Conservation (phyloP, 495 filamentous ascomycete genomes). For the Terfezia boudieri region DNA sequence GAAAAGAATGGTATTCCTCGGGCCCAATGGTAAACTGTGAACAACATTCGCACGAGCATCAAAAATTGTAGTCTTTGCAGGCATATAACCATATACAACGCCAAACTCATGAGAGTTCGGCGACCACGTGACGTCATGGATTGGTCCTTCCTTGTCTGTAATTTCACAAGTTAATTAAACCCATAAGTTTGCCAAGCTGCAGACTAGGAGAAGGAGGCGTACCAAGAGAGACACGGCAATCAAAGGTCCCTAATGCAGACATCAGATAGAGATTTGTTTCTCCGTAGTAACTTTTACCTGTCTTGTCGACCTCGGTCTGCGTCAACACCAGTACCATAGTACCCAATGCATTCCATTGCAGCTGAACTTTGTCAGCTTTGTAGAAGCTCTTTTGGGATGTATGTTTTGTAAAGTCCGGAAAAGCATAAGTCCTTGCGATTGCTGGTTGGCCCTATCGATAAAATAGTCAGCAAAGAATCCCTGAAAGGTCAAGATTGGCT, state of each 20-base stretch:
- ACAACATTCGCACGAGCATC: conserved; percentile 59
- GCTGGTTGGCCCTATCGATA: conserved; percentile 56
- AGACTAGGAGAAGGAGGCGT: conserved; percentile 6
- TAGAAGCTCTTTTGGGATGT: conserved; percentile 97
- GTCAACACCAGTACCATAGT: conserved; percentile 84
- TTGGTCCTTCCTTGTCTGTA: conserved; percentile 86
- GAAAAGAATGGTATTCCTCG: conserved; percentile 86
- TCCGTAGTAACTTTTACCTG: conserved; percentile 95
- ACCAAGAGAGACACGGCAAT: conserved; percentile 71
- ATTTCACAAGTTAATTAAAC: conserved; percentile 1
- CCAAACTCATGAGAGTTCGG: conserved; percentile 92
- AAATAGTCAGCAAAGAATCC: conserved; percentile 3
- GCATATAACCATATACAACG: conserved; percentile 94
- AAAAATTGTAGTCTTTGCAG: conserved; percentile 92
- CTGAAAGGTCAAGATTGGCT: neutral
- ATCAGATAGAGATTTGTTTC: conserved; percentile 94
- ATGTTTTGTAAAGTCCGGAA: conserved; percentile 56
- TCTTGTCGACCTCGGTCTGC: conserved; percentile 93
- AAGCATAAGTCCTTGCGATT: conserved; percentile 77
- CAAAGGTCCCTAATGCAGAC: conserved; percentile 74
- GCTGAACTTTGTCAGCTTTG: conserved; percentile 94
- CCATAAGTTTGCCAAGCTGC: neutral
- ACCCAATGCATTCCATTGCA: conserved; percentile 89
- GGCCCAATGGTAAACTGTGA: conserved; percentile 62
- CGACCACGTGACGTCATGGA: conserved; percentile 96